Base-by-base conservation (phyloP, 192 early-diverging fungal genomes). In the Gaertneriomyces sp. region DNA sequence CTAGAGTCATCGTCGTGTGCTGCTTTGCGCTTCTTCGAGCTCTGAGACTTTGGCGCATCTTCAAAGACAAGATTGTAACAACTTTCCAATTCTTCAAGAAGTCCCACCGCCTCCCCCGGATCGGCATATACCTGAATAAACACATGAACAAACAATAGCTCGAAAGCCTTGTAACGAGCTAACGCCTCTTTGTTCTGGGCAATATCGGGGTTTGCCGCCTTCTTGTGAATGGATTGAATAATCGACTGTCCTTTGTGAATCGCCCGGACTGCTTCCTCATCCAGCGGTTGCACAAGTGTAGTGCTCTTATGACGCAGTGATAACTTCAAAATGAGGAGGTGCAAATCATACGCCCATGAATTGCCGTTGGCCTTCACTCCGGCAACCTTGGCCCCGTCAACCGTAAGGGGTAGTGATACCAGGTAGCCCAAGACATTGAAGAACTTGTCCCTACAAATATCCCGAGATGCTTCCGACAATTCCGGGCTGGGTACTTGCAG, bases 1-100 rank as follows among this genome's bases (percentile, higher is more conserved):
- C 80, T 81, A 3, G 84, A 80, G 7, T 70, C 61, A n/a, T 53
- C 55, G 5, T 7, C 51, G 11, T 63, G 43, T 7, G 45, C 58
- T 12, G 40, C 46, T 45, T 68, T 58, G 6, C 42, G 17, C 51
- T 59, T 61, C 55, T 54, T 64, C 40, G 45, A 33, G 17, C 71
- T 83, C 45, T 73, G 76, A 14, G 63, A 25, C 44, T 75, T 80
- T 19, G 60, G 66, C 7, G 74, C 55, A 46, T 76, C 64, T 45
- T 77, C 68, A 57, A 86, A 87, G 16, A 91, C 72, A 68, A 85
- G 82, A 63, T 84, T 75, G 59, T 83, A 91, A 70, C 92, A 93
- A 54, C 88, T 82, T 41, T 82, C 74, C 60, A 94, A 70, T 71
- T 96, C 93, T 50, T 77, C 69, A 11, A 88, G 70, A 17, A 90